Conservation (phyloP, 2,329 filamentous ascomycete genomes). For the Endocalyx cinctus region DNA sequence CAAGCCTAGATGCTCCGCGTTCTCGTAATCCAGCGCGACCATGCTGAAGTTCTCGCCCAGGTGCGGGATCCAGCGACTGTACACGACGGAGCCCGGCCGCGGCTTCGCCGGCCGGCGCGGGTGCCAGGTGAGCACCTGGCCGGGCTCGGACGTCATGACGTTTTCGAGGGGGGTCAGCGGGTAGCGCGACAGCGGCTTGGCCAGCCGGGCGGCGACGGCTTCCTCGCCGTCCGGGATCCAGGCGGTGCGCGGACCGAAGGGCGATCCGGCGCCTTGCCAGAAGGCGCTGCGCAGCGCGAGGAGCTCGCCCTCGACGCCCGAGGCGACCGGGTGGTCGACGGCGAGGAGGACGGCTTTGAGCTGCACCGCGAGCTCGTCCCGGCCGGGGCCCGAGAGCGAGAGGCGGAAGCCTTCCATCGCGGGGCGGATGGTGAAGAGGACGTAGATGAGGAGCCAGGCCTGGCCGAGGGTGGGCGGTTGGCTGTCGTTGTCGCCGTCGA, state of each 20-base stretch:
- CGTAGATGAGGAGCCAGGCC: constrained; percentile 49
- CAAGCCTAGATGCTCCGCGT: constrained; percentile 59
- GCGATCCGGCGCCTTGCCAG: constrained; percentile 67
- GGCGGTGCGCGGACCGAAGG: constrained; percentile 58
- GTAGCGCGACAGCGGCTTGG: constrained; percentile 38
- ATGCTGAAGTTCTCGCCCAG: constrained; percentile 73
- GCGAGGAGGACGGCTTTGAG: constrained; percentile 45
- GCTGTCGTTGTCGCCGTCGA: constrained; percentile 27
- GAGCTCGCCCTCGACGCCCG: constrained; percentile 25
- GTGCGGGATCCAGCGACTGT: constrained; percentile 75
- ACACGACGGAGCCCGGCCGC: constrained; percentile 62
- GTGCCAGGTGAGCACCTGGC: constrained; percentile 47
- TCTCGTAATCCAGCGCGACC: constrained; percentile 64
- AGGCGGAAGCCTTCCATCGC: constrained; percentile 46
- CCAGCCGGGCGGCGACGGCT: constrained; percentile 22
- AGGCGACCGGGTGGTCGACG: constrained; percentile 39
- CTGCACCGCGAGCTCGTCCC: constrained; percentile 28
- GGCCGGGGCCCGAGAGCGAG: constrained; percentile 35
- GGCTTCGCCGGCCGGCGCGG: constrained; percentile 70
- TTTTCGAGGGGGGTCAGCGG: constrained; percentile 46
- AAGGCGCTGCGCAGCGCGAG: constrained; percentile 52
- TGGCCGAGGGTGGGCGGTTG: constrained; percentile 45
- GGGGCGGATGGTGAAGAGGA: constrained; percentile 47
- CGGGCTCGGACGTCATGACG: constrained; percentile 34
- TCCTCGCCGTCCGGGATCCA: constrained; percentile 50